phyloP scores from a whole-genome alignment of 2,329 filamentous ascomycete species.

The Aspergillus candidus region DNA sequence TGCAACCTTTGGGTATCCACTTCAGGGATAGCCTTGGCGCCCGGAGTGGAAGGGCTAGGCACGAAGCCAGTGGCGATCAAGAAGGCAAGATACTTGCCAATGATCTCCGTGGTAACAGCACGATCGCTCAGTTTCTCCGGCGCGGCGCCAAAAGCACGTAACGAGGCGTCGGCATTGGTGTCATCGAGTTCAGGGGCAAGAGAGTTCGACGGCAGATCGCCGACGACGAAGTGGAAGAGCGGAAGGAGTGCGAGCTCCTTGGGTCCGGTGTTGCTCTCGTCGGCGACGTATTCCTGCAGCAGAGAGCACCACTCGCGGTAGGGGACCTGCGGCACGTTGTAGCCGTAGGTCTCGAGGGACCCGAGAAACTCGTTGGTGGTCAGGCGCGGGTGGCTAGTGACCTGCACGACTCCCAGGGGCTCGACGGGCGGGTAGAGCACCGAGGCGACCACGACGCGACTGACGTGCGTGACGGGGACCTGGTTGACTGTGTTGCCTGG shows the following conservation, averaged over 20 bases:
- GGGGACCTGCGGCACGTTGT: constrained; percentile 57
- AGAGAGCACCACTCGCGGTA: constrained; percentile 64
- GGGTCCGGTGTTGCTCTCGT: constrained; percentile 47
- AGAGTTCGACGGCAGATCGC: constrained; percentile 63
- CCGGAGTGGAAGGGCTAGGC: too few species aligned
- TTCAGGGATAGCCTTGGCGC: too few species aligned
- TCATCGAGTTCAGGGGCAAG: constrained; percentile 71
- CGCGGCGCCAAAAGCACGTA: constrained; percentile 54
- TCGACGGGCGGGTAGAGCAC: constrained; percentile 57
- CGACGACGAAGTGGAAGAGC: constrained; percentile 66
- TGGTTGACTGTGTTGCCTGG: constrained; percentile 75
- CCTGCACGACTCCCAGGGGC: constrained; percentile 61
- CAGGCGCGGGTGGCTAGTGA: constrained; percentile 72
- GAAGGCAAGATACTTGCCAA: too few species aligned
- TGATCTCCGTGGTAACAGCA: too few species aligned
- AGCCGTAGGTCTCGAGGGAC: constrained; percentile 66
- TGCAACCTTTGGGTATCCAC: too few species aligned
- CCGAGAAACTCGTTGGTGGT: constrained; percentile 73
- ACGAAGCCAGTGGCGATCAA: not conserved
- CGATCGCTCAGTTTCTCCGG: too few species aligned
- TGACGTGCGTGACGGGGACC: constrained; percentile 80
- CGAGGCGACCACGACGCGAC: constrained; percentile 69
- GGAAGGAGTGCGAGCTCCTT: constrained; percentile 67
- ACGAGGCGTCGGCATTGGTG: constrained; percentile 57
- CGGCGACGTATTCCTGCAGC: constrained; percentile 63